Base-by-base conservation (phyloP, 805 yeast species). In the Metschnikowia koreensis region DNA sequence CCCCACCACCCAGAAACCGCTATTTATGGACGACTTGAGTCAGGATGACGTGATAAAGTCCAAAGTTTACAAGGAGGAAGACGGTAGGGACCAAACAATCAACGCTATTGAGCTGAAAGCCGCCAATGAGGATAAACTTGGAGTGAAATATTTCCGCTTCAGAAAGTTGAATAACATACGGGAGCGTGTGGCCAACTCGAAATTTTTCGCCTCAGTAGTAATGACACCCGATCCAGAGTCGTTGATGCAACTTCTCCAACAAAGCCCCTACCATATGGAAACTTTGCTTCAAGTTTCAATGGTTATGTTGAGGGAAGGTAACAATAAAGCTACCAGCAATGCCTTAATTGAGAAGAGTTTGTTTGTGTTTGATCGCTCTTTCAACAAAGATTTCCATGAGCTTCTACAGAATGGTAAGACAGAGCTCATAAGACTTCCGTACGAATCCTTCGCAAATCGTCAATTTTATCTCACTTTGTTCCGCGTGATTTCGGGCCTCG, bases 201-300 rank as follows among this genome's bases (percentile, higher is more conserved):
- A 69, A 50, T 87, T 86, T 60, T 86, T 80, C 62, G 75, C 86
- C 6, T 79, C 87, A 6, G 86, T 84, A 12, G 85, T 83, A 5
- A 67, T 86, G 54, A 81, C 83, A n/a, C 91, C 94, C 0, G 92
- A 90, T 62, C 92, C 88, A 48, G 93, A 89, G 54, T 77, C 86
- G 0, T 67, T 90, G 48, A 79, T 88, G 55, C 73, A 71, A 28
- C 68, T 84, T 42, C 73, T 87, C 17, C 81, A 81, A 48, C 75
- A 74, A 59, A 70, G 73, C 55, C 96, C 96, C 2, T 90, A 89
- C 62, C 92, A 87, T 60, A 81, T 83, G 3, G 89, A 86, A 52
- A 84, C 93, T 0, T 72, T 90, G n/a, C 69, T 90, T 41, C 96
- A 89, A 67, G 87, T 85, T 1, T 86, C 96, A 0, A 79, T 83